phyloP scores from a whole-genome alignment of 371 early-diverging fungal genomes.

The Mortierella sp. region DNA sequence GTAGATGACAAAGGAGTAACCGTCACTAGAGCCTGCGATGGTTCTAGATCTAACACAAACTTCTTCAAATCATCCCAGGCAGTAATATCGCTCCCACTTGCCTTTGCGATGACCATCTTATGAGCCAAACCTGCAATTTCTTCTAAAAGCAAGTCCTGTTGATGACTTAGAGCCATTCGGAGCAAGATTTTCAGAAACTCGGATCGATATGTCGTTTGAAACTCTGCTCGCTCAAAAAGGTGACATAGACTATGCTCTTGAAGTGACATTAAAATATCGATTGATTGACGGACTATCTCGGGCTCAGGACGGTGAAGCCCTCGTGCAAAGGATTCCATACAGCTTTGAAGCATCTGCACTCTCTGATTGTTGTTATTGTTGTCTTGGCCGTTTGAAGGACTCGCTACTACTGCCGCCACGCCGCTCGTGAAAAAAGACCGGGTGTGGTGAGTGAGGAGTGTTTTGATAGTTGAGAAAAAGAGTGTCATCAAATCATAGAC shows the following conservation, averaged over 20 bases:
- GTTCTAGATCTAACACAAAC: slow-evolving; percentile 34
- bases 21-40: slow-evolving; percentile 18
- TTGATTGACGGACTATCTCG: slow-evolving; percentile 38
- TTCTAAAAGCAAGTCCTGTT: slow-evolving; percentile 45
- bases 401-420: not conserved
- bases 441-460: slow-evolving; percentile 26
- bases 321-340: slow-evolving; percentile 45
- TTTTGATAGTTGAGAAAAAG: slow-evolving; percentile 31
- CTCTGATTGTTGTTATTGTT: slow-evolving; percentile 7
- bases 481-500: slow-evolving; percentile 38
- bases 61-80: slow-evolving; percentile 46
- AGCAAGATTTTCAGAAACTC: slow-evolving; percentile 44
- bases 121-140: slow-evolving; percentile 43
- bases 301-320: slow-evolving; percentile 46
- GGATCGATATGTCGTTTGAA: slow-evolving; percentile 27
- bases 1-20: not conserved
- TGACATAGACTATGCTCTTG: slow-evolving; percentile 38
- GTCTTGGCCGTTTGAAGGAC: not conserved
- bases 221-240: slow-evolving; percentile 45
- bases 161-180: slow-evolving; percentile 26
- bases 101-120: slow-evolving; percentile 27
- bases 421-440: slow-evolving; percentile 32
- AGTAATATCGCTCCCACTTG: slow-evolving; percentile 15
- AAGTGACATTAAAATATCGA: slow-evolving; percentile 25
- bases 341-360: slow-evolving; percentile 30